Evolutionary conservation across 768 basidiomycete genomes (phyloP), one percentile per base, ranked within the genome.

Genomic region (Tylopilus sp.): DNA sequence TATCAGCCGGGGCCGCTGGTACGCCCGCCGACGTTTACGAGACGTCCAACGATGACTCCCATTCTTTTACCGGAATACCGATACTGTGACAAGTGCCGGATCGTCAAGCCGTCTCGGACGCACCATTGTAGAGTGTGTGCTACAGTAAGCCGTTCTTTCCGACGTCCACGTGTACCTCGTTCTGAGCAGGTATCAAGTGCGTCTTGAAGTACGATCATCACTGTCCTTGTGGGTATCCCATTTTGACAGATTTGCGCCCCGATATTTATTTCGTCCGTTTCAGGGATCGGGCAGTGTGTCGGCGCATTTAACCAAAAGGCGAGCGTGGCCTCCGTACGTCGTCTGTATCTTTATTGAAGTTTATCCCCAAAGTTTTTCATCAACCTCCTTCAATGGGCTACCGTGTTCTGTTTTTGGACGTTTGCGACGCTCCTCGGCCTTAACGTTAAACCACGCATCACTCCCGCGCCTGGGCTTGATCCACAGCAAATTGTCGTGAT

Each of bases 261-360:
- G 22, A 34, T 50, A 11, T 52, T 12, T 52, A 49, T 22, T 29
- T 22, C 13, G 11, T 44, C 40, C 37, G 7, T 54, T 36, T 52
- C 26, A 83, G 89, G 93, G 94, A 86, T 98, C 48, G 94, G 94
- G 12, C 90, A 93, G 63, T 98, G 94, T 59, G 91, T 97, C 19
- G 94, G 94, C 12, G 94, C 92, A 46, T 81, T 82, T 34, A 98
- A 98, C 65, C 89, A 95, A 59, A 93, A 92, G 71, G 90, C 87
- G 53, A 21, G 76, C 50, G 11, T 43, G 31, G 25, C 41, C 42
- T 21, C 1, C 37, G 8, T 21, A 3, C 34, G 33, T 26, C 33
- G 31, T 30, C 31, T 45, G 26, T n/a, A n/a, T 36, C 21, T 22
- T 52, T 34, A 46, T 43, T 24, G 5, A 50, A 28, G 2, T 45